Conservation (phyloP, 495 filamentous ascomycete species). For the Eremomyces bilateralis region DNA sequence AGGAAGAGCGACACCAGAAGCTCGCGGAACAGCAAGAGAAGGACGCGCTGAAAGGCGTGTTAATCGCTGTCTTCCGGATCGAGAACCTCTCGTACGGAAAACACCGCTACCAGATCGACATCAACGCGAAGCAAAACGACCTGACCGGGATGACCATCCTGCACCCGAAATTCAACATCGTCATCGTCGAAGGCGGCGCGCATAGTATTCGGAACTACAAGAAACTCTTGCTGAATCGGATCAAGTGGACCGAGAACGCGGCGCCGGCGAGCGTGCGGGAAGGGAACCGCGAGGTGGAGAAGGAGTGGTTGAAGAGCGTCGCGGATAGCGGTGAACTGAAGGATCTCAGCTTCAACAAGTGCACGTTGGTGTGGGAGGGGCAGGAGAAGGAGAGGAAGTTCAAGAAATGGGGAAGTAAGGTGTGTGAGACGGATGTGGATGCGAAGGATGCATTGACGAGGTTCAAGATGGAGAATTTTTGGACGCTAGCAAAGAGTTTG, state of each 20-base stretch:
- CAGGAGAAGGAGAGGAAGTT: slow-evolving; percentile 58
- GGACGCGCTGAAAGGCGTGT: slow-evolving; percentile 69
- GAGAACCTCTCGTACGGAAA: slow-evolving; percentile 70
- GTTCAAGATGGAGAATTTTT: slow-evolving; percentile 86
- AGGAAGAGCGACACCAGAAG: slow-evolving; percentile 78
- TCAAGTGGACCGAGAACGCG: slow-evolving; percentile 83
- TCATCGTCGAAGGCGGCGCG: slow-evolving; percentile 79
- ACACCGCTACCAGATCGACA: slow-evolving; percentile 78
- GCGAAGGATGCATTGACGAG: slow-evolving; percentile 61
- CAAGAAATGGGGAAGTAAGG: slow-evolving; percentile 54
- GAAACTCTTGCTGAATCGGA: slow-evolving; percentile 77
- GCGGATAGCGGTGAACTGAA: slow-evolving; percentile 54
- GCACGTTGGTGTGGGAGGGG: slow-evolving; percentile 69
- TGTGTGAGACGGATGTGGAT: slow-evolving; percentile 73
- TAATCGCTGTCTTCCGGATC: slow-evolving; percentile 70
- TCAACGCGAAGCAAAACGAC: slow-evolving; percentile 71
- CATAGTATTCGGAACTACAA: slow-evolving; percentile 63
- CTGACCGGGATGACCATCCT: slow-evolving; percentile 77
- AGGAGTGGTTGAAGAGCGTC: slow-evolving; percentile 53
- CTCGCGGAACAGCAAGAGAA: slow-evolving; percentile 61
- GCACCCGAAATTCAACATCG: slow-evolving; percentile 64
- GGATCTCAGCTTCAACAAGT: slow-evolving; percentile 60
- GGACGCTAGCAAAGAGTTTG: slow-evolving; percentile 65
- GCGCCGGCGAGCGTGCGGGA: slow-evolving; percentile 37
- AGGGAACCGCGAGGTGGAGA: slow-evolving; percentile 35